Percentiles rank a stretch among this genome's conserved stretches.
phyloP scores from a whole-genome alignment of 176 grass and related monocot species.

The Oropetium thomaeum region DNA sequence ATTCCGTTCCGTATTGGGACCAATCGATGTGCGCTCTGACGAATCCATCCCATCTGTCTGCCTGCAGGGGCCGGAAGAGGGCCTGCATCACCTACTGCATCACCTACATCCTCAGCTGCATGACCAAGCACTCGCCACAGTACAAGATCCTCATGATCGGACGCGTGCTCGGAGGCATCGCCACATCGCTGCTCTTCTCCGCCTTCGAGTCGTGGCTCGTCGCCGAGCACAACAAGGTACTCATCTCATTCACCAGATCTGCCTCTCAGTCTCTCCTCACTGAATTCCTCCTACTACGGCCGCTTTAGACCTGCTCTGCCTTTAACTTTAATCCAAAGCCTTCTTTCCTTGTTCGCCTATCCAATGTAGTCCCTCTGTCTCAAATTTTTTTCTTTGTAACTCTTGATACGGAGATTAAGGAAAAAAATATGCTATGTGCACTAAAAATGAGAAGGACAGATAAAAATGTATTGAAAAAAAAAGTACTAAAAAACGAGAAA shows the following conservation, averaged over 20 bases:
- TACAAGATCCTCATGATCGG: constrained; percentile 90
- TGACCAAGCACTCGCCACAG: constrained; percentile 91
- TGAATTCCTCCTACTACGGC: background rate
- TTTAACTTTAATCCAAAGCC: constrained; percentile 40
- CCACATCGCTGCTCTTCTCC: constrained; percentile 94
- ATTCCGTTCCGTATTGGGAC: no score
- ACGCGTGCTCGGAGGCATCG: constrained; percentile 67
- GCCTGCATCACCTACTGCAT: constrained; percentile 95
- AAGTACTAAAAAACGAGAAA: no score
- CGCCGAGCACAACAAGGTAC: constrained; percentile 93
- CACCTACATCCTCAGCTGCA: constrained; percentile 92
- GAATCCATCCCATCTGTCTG: background rate
- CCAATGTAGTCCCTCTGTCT: background rate
- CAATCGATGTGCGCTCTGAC: background rate
- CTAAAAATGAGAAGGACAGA: no score
- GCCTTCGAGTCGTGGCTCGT: constrained; percentile 99
- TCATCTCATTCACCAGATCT: constrained; percentile 28
- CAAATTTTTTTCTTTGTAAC: no score
- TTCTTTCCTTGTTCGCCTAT: background rate
- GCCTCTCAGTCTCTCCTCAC: background rate
- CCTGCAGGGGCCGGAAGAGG: constrained; percentile 76
- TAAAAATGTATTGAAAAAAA: no score
- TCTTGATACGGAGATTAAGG: no score
- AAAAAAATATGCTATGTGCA: no score
- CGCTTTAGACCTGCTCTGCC: constrained; percentile 30